Evolutionary conservation across 805 yeast genomes (phyloP).

Genomic region (Sugiyamaella floridensis): DNA sequence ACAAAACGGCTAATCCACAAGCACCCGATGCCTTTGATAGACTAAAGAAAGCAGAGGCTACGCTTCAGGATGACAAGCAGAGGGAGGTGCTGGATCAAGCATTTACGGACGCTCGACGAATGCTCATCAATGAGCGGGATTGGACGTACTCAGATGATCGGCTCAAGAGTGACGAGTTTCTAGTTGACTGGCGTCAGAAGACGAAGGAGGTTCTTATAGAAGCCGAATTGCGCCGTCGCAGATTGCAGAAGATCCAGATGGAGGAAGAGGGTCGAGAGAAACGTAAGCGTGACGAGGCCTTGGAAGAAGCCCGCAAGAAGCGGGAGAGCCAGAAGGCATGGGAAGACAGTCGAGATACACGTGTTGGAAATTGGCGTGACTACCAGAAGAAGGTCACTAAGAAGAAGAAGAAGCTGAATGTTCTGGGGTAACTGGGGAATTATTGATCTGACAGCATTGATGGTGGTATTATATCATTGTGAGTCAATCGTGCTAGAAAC

Average conservation of each 20-base stretch:
- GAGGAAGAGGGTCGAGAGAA: constrained; percentile 36
- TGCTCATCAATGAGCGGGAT: constrained; percentile 33
- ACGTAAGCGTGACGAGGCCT: constrained; percentile 31
- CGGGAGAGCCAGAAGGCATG: constrained; percentile 42
- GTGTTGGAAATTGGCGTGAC: constrained; percentile 56
- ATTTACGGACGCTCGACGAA: constrained; percentile 38
- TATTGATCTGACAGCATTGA: not conserved
- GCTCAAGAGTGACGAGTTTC: constrained; percentile 32
- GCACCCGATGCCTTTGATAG: constrained; percentile 61
- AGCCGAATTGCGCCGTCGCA: constrained; percentile 39
- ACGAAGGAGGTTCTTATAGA: constrained; percentile 41
- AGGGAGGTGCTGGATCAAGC: constrained; percentile 39
- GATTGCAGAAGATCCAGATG: constrained; percentile 37
- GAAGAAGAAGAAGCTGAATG: constrained; percentile 39
- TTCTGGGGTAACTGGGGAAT: constrained; percentile 32
- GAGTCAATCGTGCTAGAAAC: too few relatives aligned
- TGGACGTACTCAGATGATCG: constrained; percentile 36
- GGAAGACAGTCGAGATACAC: constrained; percentile 52
- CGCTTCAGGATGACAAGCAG: constrained; percentile 33
- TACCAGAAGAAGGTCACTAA: constrained; percentile 40
- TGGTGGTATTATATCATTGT: too few relatives aligned
- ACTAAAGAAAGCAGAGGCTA: constrained; percentile 48
- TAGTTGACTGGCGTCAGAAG: constrained; percentile 37
- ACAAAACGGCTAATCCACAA: constrained; percentile 46
- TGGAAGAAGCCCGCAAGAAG: constrained; percentile 31